Base-by-base conservation (phyloP, 2,329 filamentous ascomycete genomes). In the Dactylellina cionopaga region DNA sequence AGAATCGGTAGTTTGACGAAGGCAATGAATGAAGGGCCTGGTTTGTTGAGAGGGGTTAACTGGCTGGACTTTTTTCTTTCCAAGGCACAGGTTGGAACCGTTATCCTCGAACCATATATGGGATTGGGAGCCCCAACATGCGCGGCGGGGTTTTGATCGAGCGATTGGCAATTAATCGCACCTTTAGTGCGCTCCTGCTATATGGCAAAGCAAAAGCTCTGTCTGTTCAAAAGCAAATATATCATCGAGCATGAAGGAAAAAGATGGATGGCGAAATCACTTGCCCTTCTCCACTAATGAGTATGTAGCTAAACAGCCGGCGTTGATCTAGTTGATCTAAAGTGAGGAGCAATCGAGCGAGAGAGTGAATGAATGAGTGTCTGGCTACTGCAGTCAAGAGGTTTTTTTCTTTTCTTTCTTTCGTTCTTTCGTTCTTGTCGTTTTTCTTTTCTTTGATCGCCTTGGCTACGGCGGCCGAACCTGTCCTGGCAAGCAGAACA, bases 171-270 rank as follows among this genome's bases (percentile, higher is more conserved):
- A n/a, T n/a, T n/a, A n/a, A n/a, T n/a, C n/a, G n/a, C n/a, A n/a
- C n/a, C n/a, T n/a, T n/a, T n/a, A n/a, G n/a, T n/a, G n/a, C n/a
- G n/a, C n/a, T n/a, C 17, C 39, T 22, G 25, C 17, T 31, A n/a
- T 51, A 31, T 31, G 19, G 46, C 46, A 51, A 33, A n/a, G 44
- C 22, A 2, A 15, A 39, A 4, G 4, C 35, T 9, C 24, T 29
- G 19, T 19, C n/a, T 31, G 22, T 22, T 51, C 56, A 62, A 49
- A 62, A 62, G 39, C 54, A 59, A 59, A 59, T 35, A 59, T 24
- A 27, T 27, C 19, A 17, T 24, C 33, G n/a, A 33, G 27, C 6
- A 5, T 51, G 31, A 25, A 17, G 46, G 25, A 31, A 19, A n/a
- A n/a, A 27, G 11, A 11, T 19, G 13, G 46, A 11, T 47, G 37